Percentiles rank a stretch among this genome's conserved stretches.
These are phyloP conservation scores for Crucihimalaya himalaica DNA, from an alignment of 345 rosid genomes.

Conservation along the genomic window DNA sequence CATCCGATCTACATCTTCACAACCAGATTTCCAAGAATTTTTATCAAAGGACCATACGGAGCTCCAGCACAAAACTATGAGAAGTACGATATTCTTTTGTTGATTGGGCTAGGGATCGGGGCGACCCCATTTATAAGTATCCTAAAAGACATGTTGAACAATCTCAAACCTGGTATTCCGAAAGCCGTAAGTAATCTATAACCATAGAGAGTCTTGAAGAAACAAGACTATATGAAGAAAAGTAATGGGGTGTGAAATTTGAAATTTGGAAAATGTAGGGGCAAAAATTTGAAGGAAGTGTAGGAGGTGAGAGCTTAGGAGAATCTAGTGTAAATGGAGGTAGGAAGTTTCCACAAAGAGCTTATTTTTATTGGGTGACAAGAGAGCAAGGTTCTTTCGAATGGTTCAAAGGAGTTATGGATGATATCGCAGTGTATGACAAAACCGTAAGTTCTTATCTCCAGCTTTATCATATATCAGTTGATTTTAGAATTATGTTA, in stretches of 20 bases:
- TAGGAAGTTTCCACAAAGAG: conserved; percentile 70
- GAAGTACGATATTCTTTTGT: conserved; percentile 73
- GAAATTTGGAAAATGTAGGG: conserved; percentile 26
- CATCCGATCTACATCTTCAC: not conserved
- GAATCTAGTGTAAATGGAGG: conserved; percentile 26
- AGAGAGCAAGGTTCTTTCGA: conserved; percentile 95
- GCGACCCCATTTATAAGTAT: conserved; percentile 97
- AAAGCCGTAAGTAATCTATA: conserved; percentile 34
- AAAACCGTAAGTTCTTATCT: conserved; percentile 48
- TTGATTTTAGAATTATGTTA: not conserved
- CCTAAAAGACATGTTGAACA: conserved; percentile 70
- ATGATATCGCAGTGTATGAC: conserved; percentile 84
- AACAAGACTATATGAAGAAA: not conserved
- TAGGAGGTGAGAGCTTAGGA: conserved; percentile 28
- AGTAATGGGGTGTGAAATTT: not conserved
- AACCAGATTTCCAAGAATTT: conserved; percentile 70
- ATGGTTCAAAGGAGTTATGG: conserved; percentile 99
- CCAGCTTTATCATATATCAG: not conserved
- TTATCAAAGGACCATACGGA: conserved; percentile 87
- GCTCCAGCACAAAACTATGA: conserved; percentile 91
- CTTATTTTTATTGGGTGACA: conserved; percentile 96
- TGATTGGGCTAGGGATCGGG: conserved; percentile 88
- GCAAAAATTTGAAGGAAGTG: conserved; percentile 23
- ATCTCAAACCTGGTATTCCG: conserved; percentile 48
- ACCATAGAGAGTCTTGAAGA: not conserved